phyloP scores from a whole-genome alignment of 2,329 filamentous ascomycete genomes.

The Dactylonectria macrodidyma region DNA sequence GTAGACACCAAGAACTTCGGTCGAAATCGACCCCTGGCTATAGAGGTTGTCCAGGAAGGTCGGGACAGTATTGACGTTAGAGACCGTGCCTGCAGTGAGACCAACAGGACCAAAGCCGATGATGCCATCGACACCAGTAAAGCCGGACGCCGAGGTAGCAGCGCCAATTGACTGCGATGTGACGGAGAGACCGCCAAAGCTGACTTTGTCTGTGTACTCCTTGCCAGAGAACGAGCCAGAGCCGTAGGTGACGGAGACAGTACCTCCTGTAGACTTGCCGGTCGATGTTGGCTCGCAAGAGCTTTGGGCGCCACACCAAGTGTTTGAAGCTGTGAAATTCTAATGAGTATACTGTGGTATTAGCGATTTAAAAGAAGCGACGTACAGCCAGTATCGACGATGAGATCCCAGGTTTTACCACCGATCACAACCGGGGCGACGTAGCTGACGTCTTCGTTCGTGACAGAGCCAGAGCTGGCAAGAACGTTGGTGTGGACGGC shows the following conservation, averaged over 20 bases:
- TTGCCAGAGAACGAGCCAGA: conserved; percentile 8
- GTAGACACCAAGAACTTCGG: conserved; percentile 49
- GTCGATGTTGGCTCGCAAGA: conserved; percentile 5
- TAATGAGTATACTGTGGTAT: neutral
- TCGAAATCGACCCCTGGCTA: conserved; percentile 46
- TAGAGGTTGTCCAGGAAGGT: conserved; percentile 49
- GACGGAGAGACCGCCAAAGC: neutral
- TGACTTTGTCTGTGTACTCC: neutral
- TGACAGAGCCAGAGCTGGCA: conserved; percentile 43
- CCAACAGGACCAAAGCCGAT: conserved; percentile 38
- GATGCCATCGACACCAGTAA: neutral
- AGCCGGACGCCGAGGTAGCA: conserved; percentile 5
- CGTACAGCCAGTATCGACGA: conserved; percentile 50
- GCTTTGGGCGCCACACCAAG: conserved; percentile 1
- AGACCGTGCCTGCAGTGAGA: conserved; percentile 45
- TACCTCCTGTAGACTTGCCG: neutral
- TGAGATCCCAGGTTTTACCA: conserved; percentile 44
- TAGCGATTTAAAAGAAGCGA: conserved; percentile 29
- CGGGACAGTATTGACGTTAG: conserved; percentile 43
- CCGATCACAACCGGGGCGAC: conserved; percentile 47
- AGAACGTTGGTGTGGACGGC: conserved; percentile 12
- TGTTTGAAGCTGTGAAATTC: neutral
- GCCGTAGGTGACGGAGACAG: neutral
- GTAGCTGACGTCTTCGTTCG: conserved; percentile 47
- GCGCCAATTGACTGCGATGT: conserved; percentile 4